These are phyloP conservation scores for Sapria himalayana DNA, from an alignment of 345 rosid species.

Conservation along the genomic window DNA sequence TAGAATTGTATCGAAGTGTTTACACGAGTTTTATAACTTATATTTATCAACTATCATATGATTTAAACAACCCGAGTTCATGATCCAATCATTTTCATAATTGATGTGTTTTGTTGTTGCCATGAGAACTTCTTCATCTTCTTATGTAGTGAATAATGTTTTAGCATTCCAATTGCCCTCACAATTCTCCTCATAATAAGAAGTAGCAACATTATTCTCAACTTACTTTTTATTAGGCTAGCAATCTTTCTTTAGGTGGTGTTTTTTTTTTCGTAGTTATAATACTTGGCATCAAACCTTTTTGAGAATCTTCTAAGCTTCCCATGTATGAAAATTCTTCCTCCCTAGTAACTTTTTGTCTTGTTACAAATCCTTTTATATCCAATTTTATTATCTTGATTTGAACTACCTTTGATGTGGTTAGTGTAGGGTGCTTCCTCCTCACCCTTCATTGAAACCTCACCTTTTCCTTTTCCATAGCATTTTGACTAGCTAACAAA, in stretches of 20 bases:
- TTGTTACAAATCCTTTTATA: not conserved
- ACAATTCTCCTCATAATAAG: too few relatives aligned
- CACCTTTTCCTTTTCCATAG: not conserved
- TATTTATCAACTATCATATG: too few relatives aligned
- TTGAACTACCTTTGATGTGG: not conserved
- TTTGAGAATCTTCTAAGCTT: not conserved
- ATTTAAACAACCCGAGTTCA: too few relatives aligned
- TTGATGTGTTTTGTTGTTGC: too few relatives aligned
- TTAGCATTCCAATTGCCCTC: too few relatives aligned
- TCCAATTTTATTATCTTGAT: not conserved
- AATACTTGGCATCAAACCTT: not conserved
- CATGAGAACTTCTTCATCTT: too few relatives aligned
- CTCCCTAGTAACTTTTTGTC: not conserved
- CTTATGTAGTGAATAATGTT: too few relatives aligned
- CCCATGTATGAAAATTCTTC: not conserved
- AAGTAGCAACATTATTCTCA: not conserved
- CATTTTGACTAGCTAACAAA: not conserved
- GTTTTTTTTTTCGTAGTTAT: not conserved
- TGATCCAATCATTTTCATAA: too few relatives aligned
- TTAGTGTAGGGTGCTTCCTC: not conserved
- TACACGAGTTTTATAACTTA: too few relatives aligned
- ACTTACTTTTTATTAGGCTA: not conserved
- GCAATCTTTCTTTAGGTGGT: not conserved
- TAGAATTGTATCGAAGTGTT: too few relatives aligned
- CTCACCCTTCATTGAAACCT: not conserved